Base-by-base conservation (phyloP, 2,329 filamentous ascomycete species). In the Dothistroma pini region DNA sequence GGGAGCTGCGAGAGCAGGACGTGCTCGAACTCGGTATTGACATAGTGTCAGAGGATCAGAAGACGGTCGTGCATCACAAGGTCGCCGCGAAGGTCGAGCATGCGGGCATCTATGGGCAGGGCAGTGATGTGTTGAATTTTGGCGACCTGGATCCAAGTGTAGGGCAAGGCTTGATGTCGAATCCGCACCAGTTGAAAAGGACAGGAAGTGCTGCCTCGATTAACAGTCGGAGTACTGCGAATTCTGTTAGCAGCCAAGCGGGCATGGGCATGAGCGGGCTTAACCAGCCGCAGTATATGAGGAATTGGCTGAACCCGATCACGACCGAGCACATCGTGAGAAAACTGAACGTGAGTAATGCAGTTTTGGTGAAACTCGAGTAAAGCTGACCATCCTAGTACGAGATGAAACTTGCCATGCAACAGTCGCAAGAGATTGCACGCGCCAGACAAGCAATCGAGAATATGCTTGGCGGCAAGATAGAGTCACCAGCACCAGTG, bases 21-120 rank as follows among this genome's bases (percentile, higher is more conserved):
- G 91, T 95, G 65, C 80, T 99, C 57, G 95, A 99, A 74, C 83
- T 99, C 38, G 95, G 95, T 59, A 99, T 99, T 70, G 95, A 99
- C 73, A 99, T 99, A 72, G 93, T 99, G 56, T 96, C 91, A 76
- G 95, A 99, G 75, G 95, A 99, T 74, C 93, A 97, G 75, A 97
- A 96, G 78, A 97, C 93, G 0, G 92, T 99, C 31, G 93, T 99
- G 14, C 95, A 99, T 73, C 95, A 97, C 79, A 99, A 99, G 74
- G 95, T 99, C 53, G 93, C 93, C 21, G 93, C 95, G 59, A 96
- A 96, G 74, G 92, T 99, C 59, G 95, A 99, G 75, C 91, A 97
- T 77, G 92, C 95, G 44, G 95, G 95, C 7, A 89, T 93, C 66
- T 85, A 93, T 65, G 87, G 84, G 50, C 84, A 88, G 11, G 84